Evolutionary conservation across 164 flowering plant species (phyloP).

Genomic region (Nymphaea colorata): DNA sequence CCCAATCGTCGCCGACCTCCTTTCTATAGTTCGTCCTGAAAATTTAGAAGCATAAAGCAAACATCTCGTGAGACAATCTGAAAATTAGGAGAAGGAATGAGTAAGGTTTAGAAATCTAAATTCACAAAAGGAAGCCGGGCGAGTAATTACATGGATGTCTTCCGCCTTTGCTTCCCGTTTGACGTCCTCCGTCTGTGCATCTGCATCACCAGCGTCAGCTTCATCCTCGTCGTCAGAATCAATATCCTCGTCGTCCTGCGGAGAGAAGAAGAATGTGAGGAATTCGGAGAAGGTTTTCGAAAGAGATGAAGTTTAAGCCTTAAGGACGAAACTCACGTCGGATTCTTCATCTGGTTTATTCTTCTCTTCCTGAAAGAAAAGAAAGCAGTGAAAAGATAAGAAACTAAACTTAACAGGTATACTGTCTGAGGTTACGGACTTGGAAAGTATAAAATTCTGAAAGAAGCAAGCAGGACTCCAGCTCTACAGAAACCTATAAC

Average conservation of each 20-base stretch:
- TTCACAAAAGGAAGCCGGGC: no score
- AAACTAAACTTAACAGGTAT: background rate
- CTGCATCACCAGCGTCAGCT: no score
- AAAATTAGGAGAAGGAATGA: background rate
- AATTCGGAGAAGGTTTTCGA: background rate
- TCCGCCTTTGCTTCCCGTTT: background rate
- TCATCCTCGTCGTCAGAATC: background rate
- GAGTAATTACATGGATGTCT: background rate
- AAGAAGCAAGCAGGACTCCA: background rate
- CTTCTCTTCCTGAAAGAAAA: background rate
- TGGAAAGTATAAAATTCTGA: background rate
- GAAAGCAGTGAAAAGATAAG: background rate
- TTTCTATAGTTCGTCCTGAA: background rate
- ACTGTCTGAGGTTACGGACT: background rate
- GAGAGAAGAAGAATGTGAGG: background rate
- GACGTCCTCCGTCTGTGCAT: background rate
- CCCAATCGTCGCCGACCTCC: background rate
- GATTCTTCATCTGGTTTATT: background rate
- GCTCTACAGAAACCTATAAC: no score
- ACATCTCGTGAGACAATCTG: background rate
- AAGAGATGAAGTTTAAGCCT: background rate
- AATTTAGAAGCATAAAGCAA: no score
- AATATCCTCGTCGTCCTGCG: background rate
- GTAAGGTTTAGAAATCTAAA: background rate
- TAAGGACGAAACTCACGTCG: background rate